Percentiles rank a stretch among this genome's conserved stretches.
Evolutionary conservation across 495 filamentous ascomycete genomes (phyloP).

Genomic region (Penicillium diatomitis): DNA sequence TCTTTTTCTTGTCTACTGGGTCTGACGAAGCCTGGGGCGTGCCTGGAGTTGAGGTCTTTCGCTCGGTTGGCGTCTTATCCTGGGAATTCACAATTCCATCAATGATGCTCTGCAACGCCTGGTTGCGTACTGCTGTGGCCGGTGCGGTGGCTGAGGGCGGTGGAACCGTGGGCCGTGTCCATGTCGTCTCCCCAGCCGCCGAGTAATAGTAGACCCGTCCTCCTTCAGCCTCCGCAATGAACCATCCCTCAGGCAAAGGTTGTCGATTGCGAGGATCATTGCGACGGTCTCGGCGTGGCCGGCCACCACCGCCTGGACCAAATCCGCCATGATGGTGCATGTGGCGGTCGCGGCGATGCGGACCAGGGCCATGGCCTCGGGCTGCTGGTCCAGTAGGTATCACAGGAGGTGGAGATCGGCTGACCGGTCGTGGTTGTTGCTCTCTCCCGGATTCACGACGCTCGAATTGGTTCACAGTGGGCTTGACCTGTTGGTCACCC

Average conservation of each 20-base stretch:
- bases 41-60: constrained; percentile 41
- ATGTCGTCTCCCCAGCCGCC: constrained; percentile 62
- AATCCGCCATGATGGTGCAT: constrained; percentile 43
- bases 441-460: constrained; percentile 58
- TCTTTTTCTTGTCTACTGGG: constrained; percentile 50
- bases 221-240: constrained; percentile 50
- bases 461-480: constrained; percentile 50
- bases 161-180: constrained; percentile 62
- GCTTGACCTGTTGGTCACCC: constrained; percentile 43
- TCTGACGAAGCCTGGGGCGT: constrained; percentile 43
- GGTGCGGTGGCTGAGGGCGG: constrained; percentile 52
- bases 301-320: neutral
- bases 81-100: constrained; percentile 68
- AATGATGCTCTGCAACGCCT: constrained; percentile 74
- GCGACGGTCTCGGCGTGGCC: constrained; percentile 38
- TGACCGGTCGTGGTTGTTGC: constrained; percentile 46
- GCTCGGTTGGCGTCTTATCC: constrained; percentile 52
- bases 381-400: constrained; percentile 30
- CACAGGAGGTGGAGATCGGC: constrained; percentile 43
- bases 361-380: constrained; percentile 30
- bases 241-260: constrained; percentile 73
- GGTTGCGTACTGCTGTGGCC: constrained; percentile 53
- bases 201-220: constrained; percentile 78
- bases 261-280: constrained; percentile 36
- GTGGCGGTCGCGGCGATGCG: constrained; percentile 52